Conservation (phyloP, 306 rosid species). For the Fragaria iinumae region DNA sequence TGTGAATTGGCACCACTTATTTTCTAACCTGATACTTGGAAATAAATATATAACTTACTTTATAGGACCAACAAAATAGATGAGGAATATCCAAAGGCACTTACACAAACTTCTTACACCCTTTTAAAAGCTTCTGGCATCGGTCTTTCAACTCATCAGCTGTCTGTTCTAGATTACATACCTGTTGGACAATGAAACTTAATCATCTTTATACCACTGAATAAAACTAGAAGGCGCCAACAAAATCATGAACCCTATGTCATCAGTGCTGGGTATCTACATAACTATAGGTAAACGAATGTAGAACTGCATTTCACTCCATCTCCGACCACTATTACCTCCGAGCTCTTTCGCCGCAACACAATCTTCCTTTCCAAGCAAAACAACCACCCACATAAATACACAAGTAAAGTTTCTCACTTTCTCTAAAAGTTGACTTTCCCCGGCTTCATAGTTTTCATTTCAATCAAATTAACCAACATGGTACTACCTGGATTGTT, state of each 20-base stretch:
- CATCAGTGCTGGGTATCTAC: not conserved
- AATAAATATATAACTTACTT: not conserved
- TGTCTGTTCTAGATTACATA: conserved; percentile 63
- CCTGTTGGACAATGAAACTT: conserved; percentile 42
- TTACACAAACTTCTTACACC: conserved; percentile 81
- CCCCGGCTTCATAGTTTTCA: not conserved
- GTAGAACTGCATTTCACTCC: not conserved
- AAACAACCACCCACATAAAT: not conserved
- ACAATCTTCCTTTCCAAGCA: not conserved
- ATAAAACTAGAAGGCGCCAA: not conserved
- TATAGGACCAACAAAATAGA: not conserved
- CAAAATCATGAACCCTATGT: not conserved
- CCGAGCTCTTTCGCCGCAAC: not conserved
- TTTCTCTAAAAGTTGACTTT: conserved; percentile 9
- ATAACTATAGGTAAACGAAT: not conserved
- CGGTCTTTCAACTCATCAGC: conserved; percentile 77
- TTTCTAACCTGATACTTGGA: not conserved
- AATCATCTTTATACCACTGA: not conserved
- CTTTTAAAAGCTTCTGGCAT: conserved; percentile 63
- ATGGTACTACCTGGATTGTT: not conserved
- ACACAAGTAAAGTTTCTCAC: not conserved
- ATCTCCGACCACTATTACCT: not conserved
- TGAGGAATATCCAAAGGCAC: conserved; percentile 29
- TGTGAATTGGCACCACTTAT: not conserved
- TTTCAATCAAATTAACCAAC: not conserved